These are phyloP conservation scores for Cymbidium sinense DNA, from an alignment of 106 monocot genomes.

Conservation along the genomic window DNA sequence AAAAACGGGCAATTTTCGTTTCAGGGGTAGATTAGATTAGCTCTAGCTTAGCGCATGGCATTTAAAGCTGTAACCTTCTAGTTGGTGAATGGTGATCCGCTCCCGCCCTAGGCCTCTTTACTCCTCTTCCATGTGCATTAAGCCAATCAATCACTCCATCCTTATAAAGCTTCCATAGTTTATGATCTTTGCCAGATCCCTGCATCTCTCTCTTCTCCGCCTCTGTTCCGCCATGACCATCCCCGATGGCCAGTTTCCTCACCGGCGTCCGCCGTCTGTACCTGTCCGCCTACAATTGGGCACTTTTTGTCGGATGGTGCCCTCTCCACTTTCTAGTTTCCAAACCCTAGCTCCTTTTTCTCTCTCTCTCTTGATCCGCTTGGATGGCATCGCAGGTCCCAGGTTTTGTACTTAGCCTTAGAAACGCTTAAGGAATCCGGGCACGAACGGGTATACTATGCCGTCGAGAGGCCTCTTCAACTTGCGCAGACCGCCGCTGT, in stretches of 20 bases:
- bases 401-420: constrained; percentile 50
- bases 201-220: background rate
- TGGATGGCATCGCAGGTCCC: constrained; percentile 24
- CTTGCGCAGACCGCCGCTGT: constrained; percentile 65
- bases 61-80: too few species aligned
- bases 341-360: constrained; percentile 1
- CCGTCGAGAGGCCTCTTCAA: constrained; percentile 60
- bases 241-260: constrained; percentile 17
- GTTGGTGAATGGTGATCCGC: background rate
- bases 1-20: too few species aligned
- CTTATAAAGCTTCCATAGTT: background rate
- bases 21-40: too few species aligned
- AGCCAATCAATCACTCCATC: background rate
- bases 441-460: constrained; percentile 42
- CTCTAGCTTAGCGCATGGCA: too few species aligned
- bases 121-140: background rate
- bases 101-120: background rate
- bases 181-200: background rate
- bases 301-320: constrained; percentile 18
- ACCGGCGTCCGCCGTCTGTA: constrained; percentile 13
- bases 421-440: constrained; percentile 42
- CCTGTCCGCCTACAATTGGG: constrained; percentile 22
- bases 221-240: background rate
- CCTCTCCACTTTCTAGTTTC: background rate
- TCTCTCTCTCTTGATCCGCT: too few species aligned